Conservation (phyloP, 2,329 filamentous ascomycete species). For the Elsinoe batatas region DNA sequence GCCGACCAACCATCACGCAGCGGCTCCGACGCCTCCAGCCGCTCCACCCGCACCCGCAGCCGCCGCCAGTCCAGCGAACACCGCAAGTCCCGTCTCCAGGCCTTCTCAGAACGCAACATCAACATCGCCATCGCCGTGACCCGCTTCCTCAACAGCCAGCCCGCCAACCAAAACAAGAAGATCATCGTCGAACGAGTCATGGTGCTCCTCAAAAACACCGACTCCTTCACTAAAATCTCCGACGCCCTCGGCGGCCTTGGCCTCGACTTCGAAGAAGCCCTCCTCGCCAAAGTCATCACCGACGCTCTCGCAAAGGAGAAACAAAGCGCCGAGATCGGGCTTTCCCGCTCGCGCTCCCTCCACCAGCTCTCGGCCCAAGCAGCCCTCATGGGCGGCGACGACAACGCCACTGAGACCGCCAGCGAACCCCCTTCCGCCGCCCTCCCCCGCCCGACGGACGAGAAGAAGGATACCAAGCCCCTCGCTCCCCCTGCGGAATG, state of each 20-base stretch:
- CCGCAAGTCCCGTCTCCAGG: conserved; percentile 10
- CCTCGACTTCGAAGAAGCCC: conserved; percentile 18
- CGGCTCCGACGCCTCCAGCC: conserved; percentile 2
- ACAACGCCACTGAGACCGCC: conserved; percentile 3
- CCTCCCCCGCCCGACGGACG: conserved; percentile 6
- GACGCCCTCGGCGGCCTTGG: conserved; percentile 16
- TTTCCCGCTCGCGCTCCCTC: conserved; percentile 15
- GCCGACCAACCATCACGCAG: neutral
- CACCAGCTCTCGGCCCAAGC: conserved; percentile 14
- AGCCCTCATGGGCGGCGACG: conserved; percentile 13
- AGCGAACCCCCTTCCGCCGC: neutral
- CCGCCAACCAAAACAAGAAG: conserved; percentile 16
- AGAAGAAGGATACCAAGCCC: neutral
- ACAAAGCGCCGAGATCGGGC: conserved; percentile 2
- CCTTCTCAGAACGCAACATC: conserved; percentile 16
- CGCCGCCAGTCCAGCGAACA: neutral
- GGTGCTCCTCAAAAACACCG: conserved; percentile 17
- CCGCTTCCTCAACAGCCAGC: conserved; percentile 18
- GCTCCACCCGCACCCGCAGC: neutral
- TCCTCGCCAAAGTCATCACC: conserved; percentile 19
- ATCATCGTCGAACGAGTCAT: conserved; percentile 19
- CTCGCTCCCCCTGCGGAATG: conserved; percentile 17
- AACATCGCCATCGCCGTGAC: conserved; percentile 19
- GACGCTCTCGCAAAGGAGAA: conserved; percentile 16
- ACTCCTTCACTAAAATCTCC: conserved; percentile 20